A percentile compares a stretch with the other conserved stretches of the same genome.
Evolutionary conservation across 768 basidiomycete genomes (phyloP).

Genomic region (Boletus coccyginus): DNA sequence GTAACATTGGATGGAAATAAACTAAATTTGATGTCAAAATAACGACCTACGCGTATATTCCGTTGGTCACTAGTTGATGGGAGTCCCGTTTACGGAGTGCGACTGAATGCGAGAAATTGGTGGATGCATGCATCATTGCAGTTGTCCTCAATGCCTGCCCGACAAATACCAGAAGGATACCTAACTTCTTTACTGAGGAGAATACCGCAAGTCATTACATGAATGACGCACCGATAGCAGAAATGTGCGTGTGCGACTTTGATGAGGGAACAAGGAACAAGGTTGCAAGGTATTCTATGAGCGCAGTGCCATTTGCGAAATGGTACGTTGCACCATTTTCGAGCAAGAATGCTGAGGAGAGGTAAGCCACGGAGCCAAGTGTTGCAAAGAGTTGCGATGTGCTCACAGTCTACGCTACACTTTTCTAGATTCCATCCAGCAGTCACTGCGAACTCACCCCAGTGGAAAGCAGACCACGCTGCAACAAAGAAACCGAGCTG

Average conservation of each 20-base stretch:
- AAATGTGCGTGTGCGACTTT: slow-evolving; percentile 60
- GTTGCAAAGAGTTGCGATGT: background rate
- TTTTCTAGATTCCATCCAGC: slow-evolving; percentile 95
- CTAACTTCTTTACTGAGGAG: slow-evolving; percentile 37
- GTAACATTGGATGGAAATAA: background rate
- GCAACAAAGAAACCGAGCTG: slow-evolving; percentile 83
- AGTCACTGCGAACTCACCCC: slow-evolving; percentile 92
- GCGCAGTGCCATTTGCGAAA: slow-evolving; percentile 72
- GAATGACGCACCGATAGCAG: slow-evolving; percentile 49
- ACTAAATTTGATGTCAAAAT: background rate
- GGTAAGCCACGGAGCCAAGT: slow-evolving; percentile 3
- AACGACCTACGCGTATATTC: slow-evolving; percentile 76
- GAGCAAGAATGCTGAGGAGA: slow-evolving; percentile 75
- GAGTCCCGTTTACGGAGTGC: slow-evolving; percentile 67
- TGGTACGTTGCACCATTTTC: slow-evolving; percentile 89
- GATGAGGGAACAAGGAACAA: slow-evolving; percentile 62
- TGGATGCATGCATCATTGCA: slow-evolving; percentile 96
- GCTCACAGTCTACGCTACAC: slow-evolving; percentile 90
- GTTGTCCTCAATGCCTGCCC: slow-evolving; percentile 81
- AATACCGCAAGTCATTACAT: background rate
- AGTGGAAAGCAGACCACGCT: slow-evolving; percentile 86
- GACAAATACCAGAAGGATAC: slow-evolving; percentile 56
- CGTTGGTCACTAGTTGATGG: slow-evolving; percentile 83
- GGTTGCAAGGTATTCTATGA: slow-evolving; percentile 76
- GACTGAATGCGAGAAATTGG: slow-evolving; percentile 90